Base-by-base conservation (phyloP, 257 asterid species). In the Verbascum thapsus region DNA sequence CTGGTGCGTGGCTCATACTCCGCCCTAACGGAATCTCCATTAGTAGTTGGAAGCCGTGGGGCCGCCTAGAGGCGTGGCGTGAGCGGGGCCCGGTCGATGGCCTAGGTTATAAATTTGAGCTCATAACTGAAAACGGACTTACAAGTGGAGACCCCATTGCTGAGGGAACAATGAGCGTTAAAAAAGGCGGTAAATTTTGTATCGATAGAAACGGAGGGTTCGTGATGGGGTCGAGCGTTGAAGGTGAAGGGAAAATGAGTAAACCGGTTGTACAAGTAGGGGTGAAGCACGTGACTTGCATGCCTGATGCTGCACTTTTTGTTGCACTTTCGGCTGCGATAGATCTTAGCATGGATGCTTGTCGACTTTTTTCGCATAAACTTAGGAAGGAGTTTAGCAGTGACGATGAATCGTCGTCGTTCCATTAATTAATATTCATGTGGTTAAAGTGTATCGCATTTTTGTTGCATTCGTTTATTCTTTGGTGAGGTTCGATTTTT, bases 11-110 rank as follows among this genome's bases (percentile, higher is more conserved):
- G 98, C 89, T 90, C 56, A 85, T 90, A 76, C 85, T 90, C 49
- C 52, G 88, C 35, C 96, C 98, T 6, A 85, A 81, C 6, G 94
- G 95, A 0, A 75, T 74, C 20, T 87, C 86, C 3, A 80, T 83
- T 17, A 81, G 90, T 20, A 85, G 92, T 68, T 88, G 98, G 98
- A 90, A 90, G 78, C 95, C 96, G 0, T 90, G 98, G 98, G 98
- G 98, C 3, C 89, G 96, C 0, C 91, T 90, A 2, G 94, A 85
- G 81, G 98, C 98, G 0, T 90, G 98, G 98, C 80, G 98, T 0
- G 98, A 90, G 73, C 58, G 97, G 34, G 96, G 95, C 0, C 72
- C 81, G 0, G 78, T 65, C 2, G 95, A 87, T 34, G 89, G 96
- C 30, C 71, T 90, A 0, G 96, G 98, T 16, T 88, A 85, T 74